A percentile compares a stretch with the other conserved stretches of the same genome.
These are phyloP conservation scores for Acanthamoeba healyi DNA, from an alignment of 208 protist genomes.

Conservation along the genomic window DNA sequence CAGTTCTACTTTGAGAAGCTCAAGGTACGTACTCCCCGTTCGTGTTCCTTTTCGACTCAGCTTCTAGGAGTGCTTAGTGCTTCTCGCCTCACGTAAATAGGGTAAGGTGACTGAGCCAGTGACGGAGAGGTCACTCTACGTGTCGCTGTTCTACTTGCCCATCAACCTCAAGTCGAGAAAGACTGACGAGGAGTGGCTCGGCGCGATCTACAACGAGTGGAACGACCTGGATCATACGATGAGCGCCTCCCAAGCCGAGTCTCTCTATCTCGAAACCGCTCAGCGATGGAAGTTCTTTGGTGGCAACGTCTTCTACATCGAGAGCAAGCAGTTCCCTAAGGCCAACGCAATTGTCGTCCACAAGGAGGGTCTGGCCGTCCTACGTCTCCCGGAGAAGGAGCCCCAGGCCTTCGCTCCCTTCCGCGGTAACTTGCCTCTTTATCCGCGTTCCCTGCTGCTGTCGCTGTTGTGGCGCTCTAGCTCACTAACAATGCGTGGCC, in stretches of 20 bases:
- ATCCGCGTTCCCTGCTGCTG: neutral
- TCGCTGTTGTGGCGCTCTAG: neutral
- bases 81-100: neutral
- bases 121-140: neutral
- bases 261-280: neutral
- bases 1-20: constrained; percentile 28
- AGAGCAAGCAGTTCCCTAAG: constrained; percentile 27
- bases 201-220: constrained; percentile 34
- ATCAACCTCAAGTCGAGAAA: neutral
- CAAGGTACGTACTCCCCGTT: constrained; percentile 3
- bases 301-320: constrained; percentile 9
- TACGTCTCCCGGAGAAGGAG: constrained; percentile 2
- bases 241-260: neutral
- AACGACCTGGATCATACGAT: neutral
- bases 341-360: neutral
- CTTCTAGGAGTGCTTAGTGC: neutral
- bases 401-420: constrained; percentile 27
- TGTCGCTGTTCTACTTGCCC: neutral
- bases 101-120: neutral
- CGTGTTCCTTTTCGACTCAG: too few species aligned
- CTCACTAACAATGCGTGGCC: too few species aligned
- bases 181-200: constrained; percentile 5
- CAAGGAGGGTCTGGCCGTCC: constrained; percentile 16
- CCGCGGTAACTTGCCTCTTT: neutral
- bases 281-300: constrained; percentile 18